Conservation (phyloP, 805 yeast genomes). For the Saturnispora dispora region DNA sequence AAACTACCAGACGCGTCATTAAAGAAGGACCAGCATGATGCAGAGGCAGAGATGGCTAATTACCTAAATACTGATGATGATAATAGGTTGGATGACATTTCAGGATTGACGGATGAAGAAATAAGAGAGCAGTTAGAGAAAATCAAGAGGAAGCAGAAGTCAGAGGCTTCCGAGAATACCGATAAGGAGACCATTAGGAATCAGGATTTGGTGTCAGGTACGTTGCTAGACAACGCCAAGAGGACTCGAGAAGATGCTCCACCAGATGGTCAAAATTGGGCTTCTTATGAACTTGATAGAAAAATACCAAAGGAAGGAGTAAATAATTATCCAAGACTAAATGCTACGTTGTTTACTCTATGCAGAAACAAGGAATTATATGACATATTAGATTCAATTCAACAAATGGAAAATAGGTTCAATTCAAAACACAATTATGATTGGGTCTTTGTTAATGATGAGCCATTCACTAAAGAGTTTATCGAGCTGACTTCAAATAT, state of each 20-base stretch:
- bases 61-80: not conserved
- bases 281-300: conserved; percentile 12
- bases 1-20: not conserved
- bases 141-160: conserved; percentile 11
- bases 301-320: conserved; percentile 1
- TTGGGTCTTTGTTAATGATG: conserved; percentile 42
- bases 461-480: conserved; percentile 36
- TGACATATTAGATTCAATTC: conserved; percentile 33
- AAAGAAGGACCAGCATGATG: conserved; percentile 4
- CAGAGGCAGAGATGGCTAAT: not conserved
- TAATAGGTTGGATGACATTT: conserved; percentile 2
- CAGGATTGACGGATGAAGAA: conserved; percentile 13
- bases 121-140: conserved; percentile 9
- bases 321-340: conserved; percentile 45
- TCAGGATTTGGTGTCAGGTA: conserved; percentile 7
- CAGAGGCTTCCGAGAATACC: not conserved
- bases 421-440: conserved; percentile 33
- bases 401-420: conserved; percentile 33
- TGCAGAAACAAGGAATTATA: conserved; percentile 35
- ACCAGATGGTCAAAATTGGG: conserved; percentile 12
- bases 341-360: conserved; percentile 52
- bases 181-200: not conserved
- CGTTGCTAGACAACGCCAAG: conserved; percentile 7
- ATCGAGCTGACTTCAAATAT: conserved; percentile 28
- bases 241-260: conserved; percentile 7